Conservation (phyloP, 2,329 filamentous ascomycete genomes). For the Phoma sp. region DNA sequence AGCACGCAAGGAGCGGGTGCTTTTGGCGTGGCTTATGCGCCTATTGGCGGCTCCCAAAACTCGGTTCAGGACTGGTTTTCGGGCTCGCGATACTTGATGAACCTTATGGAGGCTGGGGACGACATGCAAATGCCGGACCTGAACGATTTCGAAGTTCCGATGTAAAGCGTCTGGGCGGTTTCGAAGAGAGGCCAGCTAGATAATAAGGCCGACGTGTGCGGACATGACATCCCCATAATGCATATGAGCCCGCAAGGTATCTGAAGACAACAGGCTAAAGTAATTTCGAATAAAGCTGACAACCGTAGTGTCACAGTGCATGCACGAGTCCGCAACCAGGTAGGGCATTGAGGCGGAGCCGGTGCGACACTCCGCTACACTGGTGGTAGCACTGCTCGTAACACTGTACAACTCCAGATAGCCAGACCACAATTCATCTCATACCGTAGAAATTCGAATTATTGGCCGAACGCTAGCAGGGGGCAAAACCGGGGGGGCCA, state of each 20-base stretch:
- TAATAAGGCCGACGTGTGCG: too few relatives aligned
- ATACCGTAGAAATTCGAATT: too few relatives aligned
- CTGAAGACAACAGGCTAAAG: too few relatives aligned
- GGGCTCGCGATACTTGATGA: constrained; percentile 70
- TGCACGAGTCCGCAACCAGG: neutral
- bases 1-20: constrained; percentile 16
- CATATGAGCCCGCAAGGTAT: too few relatives aligned
- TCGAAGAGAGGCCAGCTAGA: too few relatives aligned
- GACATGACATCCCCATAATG: neutral
- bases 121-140: constrained; percentile 54
- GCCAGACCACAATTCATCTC: too few relatives aligned
- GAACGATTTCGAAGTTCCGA: constrained; percentile 8
- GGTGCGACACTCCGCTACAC: neutral
- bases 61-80: constrained; percentile 70
- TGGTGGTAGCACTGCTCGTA: neutral
- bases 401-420: neutral
- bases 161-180: neutral
- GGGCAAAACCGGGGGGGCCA: too few relatives aligned
- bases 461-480: too few relatives aligned
- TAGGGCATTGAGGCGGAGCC: too few relatives aligned
- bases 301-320: neutral
- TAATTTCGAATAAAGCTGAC: neutral
- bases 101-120: constrained; percentile 64
- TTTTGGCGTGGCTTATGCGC: constrained; percentile 5
- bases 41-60: constrained; percentile 45